A percentile compares a stretch with the other conserved stretches of the same genome.
These are phyloP conservation scores for Stachybotrys elegans DNA, from an alignment of 2,329 filamentous ascomycete genomes.

Conservation along the genomic window DNA sequence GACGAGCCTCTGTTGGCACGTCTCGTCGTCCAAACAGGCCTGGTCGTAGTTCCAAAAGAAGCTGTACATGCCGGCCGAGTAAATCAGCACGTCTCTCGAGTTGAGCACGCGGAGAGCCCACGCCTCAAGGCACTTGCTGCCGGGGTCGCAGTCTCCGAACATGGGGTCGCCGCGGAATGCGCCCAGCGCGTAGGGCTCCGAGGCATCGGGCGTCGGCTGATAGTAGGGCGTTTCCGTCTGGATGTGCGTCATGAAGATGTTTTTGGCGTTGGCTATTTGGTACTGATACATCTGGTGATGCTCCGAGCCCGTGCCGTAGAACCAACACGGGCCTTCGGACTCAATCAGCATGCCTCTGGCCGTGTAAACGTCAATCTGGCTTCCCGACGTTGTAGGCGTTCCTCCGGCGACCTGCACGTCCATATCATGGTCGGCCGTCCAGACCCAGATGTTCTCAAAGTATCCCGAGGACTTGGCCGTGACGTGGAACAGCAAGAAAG, in stretches of 20 bases:
- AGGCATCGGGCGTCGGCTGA: constrained; percentile 75
- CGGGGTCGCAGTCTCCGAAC: constrained; percentile 54
- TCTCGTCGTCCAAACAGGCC: constrained; percentile 50
- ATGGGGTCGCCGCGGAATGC: constrained; percentile 59
- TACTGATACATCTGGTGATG: constrained; percentile 75
- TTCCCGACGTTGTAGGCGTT: constrained; percentile 47
- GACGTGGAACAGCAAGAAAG: constrained; percentile 66
- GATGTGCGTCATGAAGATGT: constrained; percentile 77
- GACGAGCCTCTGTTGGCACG: constrained; percentile 13
- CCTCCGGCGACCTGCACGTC: constrained; percentile 43
- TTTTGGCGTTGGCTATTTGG: constrained; percentile 70
- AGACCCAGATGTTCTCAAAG: constrained; percentile 86
- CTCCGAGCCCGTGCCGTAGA: constrained; percentile 71
- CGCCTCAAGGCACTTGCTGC: constrained; percentile 61
- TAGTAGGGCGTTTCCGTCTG: constrained; percentile 89
- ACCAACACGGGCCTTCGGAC: constrained; percentile 68
- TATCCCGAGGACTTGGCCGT: constrained; percentile 62
- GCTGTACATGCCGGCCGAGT: constrained; percentile 71
- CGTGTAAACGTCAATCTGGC: constrained; percentile 83
- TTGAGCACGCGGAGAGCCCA: constrained; percentile 70
- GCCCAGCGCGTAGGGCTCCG: constrained; percentile 58
- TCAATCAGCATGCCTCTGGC: constrained; percentile 80
- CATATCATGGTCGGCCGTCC: constrained; percentile 87
- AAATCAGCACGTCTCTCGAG: constrained; percentile 64
- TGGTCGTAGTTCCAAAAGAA: constrained; percentile 82